A percentile compares a stretch with the other conserved stretches of the same genome.
Conservation (phyloP, 345 rosid genomes). For the Populus pruinosa region DNA sequence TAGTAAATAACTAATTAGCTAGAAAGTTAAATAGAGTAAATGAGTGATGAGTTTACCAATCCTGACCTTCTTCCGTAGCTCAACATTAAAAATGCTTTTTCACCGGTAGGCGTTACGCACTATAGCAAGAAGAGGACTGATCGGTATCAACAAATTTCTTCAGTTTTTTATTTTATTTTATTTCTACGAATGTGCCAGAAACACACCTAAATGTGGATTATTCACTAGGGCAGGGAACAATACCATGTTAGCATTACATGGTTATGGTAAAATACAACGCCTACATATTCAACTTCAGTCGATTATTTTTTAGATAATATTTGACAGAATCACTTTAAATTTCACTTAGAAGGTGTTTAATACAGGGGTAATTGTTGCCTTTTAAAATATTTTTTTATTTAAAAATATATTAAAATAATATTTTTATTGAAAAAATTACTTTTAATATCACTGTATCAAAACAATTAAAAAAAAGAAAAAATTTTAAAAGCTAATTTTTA, state of each 20-base stretch:
- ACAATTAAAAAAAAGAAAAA: neutral
- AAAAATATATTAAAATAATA: no score
- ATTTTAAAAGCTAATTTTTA: no score
- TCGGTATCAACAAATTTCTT: neutral
- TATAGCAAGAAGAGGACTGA: neutral
- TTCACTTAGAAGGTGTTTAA: neutral
- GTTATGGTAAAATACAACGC: slow-evolving; percentile 5
- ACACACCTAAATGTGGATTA: neutral
- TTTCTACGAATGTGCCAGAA: neutral
- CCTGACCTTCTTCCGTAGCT: neutral
- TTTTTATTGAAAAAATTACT: no score
- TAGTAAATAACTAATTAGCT: neutral
- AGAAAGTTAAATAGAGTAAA: neutral
- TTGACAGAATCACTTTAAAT: slow-evolving; percentile 2
- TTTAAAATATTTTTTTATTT: no score
- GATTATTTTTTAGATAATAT: neutral
- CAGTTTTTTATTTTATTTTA: neutral
- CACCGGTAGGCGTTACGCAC: neutral
- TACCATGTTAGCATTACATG: neutral
- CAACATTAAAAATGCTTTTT: no score
- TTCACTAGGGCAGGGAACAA: neutral
- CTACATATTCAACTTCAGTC: slow-evolving; percentile 15
- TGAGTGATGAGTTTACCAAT: neutral
- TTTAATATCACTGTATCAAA: no score
- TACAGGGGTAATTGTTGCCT: no score